Percentiles rank a stretch among this genome's conserved stretches.
These are phyloP conservation scores for Plasmodium knowlesi DNA, from an alignment of 169 alveolate species.

Conservation along the genomic window DNA sequence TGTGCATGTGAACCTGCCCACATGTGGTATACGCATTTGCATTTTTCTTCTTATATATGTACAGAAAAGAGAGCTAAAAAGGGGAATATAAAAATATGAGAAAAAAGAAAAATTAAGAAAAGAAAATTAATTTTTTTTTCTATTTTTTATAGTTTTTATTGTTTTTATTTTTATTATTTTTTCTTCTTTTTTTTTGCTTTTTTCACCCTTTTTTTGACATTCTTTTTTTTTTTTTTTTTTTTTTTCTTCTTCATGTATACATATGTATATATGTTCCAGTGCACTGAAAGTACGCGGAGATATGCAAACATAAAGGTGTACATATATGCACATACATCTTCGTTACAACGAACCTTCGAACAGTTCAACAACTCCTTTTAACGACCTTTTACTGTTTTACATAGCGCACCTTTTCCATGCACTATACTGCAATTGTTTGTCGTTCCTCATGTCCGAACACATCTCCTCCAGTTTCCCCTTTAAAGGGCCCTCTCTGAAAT, in stretches of 20 bases:
- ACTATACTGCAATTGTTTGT: not conserved
- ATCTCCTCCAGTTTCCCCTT: not conserved
- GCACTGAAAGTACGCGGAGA: not conserved
- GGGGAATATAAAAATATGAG: not conserved
- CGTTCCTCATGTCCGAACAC: not conserved
- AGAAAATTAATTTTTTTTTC: conserved; percentile 8
- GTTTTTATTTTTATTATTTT: not conserved
- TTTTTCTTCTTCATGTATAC: not conserved
- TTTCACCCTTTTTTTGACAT: conserved; percentile 11
- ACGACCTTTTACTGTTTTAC: not conserved
- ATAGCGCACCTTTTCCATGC: not conserved
- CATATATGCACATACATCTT: not conserved
- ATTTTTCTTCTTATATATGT: not conserved
- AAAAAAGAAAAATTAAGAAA: conserved; percentile 18
- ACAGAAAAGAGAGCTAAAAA: not conserved
- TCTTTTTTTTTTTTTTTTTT: conserved; percentile 10
- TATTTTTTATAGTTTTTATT: not conserved
- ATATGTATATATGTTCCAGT: not conserved
- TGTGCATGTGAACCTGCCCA: not conserved
- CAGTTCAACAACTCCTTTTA: not conserved
- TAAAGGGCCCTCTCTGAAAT: not conserved
- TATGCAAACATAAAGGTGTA: conserved; percentile 3
- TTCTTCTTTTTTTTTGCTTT: conserved; percentile 15
- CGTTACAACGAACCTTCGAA: not conserved
- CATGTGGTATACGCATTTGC: not conserved